Percentiles rank a stretch among this genome's conserved stretches.
phyloP scores from a whole-genome alignment of 2,329 filamentous ascomycete genomes.

The Penicillium sp. region DNA sequence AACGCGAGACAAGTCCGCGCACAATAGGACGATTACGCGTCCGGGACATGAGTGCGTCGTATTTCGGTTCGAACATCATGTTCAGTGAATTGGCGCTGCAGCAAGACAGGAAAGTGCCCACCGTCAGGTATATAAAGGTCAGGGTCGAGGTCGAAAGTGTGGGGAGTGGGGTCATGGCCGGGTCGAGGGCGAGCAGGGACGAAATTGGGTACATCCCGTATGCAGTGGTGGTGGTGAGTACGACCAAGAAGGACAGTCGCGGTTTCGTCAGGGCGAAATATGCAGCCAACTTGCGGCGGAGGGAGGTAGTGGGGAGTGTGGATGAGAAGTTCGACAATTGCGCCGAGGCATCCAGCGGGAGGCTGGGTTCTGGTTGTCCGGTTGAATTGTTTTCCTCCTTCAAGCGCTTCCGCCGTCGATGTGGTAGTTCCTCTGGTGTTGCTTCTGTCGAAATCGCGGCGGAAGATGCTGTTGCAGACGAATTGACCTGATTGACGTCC shows the following conservation, averaged over 20 bases:
- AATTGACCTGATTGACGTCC: constrained; percentile 17
- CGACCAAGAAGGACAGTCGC: constrained; percentile 84
- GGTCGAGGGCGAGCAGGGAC: constrained; percentile 77
- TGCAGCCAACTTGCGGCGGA: constrained; percentile 69
- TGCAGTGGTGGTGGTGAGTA: constrained; percentile 83
- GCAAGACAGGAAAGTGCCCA: constrained; percentile 83
- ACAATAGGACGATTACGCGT: constrained; percentile 89
- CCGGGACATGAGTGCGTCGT: constrained; percentile 90
- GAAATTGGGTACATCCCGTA: constrained; percentile 94
- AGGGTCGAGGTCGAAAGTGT: constrained; percentile 75
- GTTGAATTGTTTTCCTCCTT: constrained; percentile 33
- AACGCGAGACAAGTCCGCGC: constrained; percentile 70
- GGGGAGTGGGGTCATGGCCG: constrained; percentile 57
- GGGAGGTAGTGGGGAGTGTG: constrained; percentile 55
- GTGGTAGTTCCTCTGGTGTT: constrained; percentile 38
- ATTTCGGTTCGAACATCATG: constrained; percentile 91
- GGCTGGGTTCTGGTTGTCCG: constrained; percentile 31
- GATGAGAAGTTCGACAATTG: constrained; percentile 59
- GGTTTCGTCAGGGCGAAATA: constrained; percentile 94
- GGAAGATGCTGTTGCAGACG: constrained; percentile 13
- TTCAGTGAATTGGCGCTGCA: constrained; percentile 92
- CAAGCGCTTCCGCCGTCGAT: constrained; percentile 46
- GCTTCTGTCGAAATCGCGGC: constrained; percentile 23
- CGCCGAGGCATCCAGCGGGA: constrained; percentile 62
- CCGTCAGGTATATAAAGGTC: constrained; percentile 87